A percentile compares a stretch with the other conserved stretches of the same genome.
These are phyloP conservation scores for Sarocladium oryzae DNA, from an alignment of 2,329 filamentous ascomycete species.

Conservation along the genomic window DNA sequence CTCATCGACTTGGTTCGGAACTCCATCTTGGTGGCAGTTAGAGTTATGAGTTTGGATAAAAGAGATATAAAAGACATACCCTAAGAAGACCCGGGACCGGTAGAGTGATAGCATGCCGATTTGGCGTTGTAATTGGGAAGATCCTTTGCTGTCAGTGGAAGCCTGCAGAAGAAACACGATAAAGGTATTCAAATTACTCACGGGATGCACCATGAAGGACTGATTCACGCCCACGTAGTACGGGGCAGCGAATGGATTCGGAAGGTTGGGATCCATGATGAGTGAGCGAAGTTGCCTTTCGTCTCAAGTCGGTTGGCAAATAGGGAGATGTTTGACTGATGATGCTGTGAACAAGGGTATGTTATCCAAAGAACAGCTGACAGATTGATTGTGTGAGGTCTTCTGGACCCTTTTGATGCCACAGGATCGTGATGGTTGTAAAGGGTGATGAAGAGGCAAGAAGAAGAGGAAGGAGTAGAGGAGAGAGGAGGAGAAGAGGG, in stretches of 20 bases:
- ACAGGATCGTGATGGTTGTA: too few relatives aligned
- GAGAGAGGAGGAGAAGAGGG: too few relatives aligned
- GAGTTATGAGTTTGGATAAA: neutral
- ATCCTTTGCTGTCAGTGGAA: neutral
- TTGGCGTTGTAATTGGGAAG: conserved; percentile 1
- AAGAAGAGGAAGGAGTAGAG: too few relatives aligned
- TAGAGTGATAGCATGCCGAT: neutral
- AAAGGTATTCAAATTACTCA: neutral
- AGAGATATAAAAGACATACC: neutral
- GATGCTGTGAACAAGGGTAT: neutral
- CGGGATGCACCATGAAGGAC: conserved; percentile 4
- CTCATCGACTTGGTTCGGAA: neutral
- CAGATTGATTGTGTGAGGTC: too few relatives aligned
- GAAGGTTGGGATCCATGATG: neutral
- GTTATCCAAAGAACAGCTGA: conserved; percentile 5
- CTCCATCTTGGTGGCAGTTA: neutral
- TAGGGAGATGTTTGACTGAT: neutral
- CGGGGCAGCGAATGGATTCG: neutral
- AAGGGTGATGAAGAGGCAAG: too few relatives aligned
- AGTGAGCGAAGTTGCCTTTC: neutral
- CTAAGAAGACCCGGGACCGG: neutral
- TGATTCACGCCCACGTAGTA: neutral
- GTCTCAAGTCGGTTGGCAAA: neutral
- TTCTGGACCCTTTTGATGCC: too few relatives aligned
- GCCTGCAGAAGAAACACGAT: too few relatives aligned